phyloP scores from a whole-genome alignment of 208 protist species.

The Trypanosoma scelopori region DNA sequence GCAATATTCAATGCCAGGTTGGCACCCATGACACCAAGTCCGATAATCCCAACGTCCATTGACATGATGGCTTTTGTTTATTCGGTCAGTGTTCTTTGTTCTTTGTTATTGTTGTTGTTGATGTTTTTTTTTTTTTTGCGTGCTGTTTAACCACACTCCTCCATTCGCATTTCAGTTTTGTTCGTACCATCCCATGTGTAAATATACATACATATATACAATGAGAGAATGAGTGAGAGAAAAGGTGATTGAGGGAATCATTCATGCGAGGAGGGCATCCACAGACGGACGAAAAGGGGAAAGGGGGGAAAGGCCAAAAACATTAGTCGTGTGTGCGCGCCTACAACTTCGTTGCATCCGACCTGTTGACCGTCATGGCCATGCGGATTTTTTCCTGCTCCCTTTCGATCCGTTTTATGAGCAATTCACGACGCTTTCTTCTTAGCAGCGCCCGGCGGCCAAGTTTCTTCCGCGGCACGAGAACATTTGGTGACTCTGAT shows the following conservation, averaged over 20 bases:
- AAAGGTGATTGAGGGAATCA: too few relatives aligned
- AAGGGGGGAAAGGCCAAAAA: constrained; percentile 24
- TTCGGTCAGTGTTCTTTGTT: constrained; percentile 8
- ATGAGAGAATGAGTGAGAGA: constrained; percentile 18
- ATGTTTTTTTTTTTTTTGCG: too few relatives aligned
- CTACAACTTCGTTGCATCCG: constrained; percentile 38
- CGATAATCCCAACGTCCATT: constrained; percentile 96
- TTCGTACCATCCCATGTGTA: too few relatives aligned
- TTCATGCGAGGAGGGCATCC: too few relatives aligned
- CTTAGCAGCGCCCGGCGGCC: constrained; percentile 23
- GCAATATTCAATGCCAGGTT: constrained; percentile 99
- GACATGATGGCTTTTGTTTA: constrained; percentile 42
- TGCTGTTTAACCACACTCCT: too few relatives aligned
- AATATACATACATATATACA: neutral
- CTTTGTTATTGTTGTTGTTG: constrained; percentile 8
- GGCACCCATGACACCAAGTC: constrained; percentile 98
- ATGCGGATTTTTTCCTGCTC: constrained; percentile 80
- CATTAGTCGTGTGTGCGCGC: neutral
- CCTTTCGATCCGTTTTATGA: constrained; percentile 69
- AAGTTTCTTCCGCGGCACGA: constrained; percentile 2
- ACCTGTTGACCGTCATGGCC: constrained; percentile 48
- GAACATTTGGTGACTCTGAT: neutral
- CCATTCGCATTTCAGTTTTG: too few relatives aligned
- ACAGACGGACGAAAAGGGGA: constrained; percentile 29
- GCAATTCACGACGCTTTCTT: constrained; percentile 27